A percentile compares a stretch with the other conserved stretches of the same genome.
Conservation (phyloP, 306 rosid species). For the Fragaria ananassa region DNA sequence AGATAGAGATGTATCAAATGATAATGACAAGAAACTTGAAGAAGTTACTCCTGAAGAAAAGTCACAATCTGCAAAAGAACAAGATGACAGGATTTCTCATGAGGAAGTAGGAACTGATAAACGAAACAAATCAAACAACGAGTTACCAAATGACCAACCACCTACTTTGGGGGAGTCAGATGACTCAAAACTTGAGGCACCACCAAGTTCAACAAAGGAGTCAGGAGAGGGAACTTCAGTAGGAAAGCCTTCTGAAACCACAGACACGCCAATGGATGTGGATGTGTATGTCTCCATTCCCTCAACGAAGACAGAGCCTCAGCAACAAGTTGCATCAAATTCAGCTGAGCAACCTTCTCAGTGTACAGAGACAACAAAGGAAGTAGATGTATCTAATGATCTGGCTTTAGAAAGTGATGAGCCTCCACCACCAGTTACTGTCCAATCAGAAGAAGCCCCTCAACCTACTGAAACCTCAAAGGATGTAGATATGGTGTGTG, state of each 20-base stretch:
- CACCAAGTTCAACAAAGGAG: slow-evolving; percentile 42
- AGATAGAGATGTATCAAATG: slow-evolving; percentile 36
- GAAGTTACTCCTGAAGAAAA: slow-evolving; percentile 44
- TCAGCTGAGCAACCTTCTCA: slow-evolving; percentile 30
- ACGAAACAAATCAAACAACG: slow-evolving; percentile 38
- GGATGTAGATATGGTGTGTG: slow-evolving; percentile 47
- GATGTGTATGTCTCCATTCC: slow-evolving; percentile 37
- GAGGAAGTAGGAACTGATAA: slow-evolving; percentile 36
- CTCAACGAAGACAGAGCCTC: slow-evolving; percentile 43
- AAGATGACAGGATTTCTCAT: slow-evolving; percentile 24
- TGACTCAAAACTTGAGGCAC: slow-evolving; percentile 41
- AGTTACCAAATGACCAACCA: slow-evolving; percentile 37
- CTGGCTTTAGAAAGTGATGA: slow-evolving; percentile 26
- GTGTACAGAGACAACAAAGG: slow-evolving; percentile 33
- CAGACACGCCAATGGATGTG: slow-evolving; percentile 35
- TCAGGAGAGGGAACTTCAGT: slow-evolving; percentile 32
- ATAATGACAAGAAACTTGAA: slow-evolving; percentile 32
- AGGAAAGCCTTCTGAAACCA: slow-evolving; percentile 40
- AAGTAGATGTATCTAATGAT: slow-evolving; percentile 35
- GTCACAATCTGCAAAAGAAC: slow-evolving; percentile 37
- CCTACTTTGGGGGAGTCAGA: slow-evolving; percentile 34
- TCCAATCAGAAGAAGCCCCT: slow-evolving; percentile 33
- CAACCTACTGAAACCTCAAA: slow-evolving; percentile 35
- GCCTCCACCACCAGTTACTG: slow-evolving; percentile 20
- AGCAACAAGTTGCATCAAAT: slow-evolving; percentile 36